Percentiles rank a stretch among this genome's conserved stretches.
Evolutionary conservation across 768 basidiomycete species (phyloP).

Genomic region (Stropharia rugosoannulata): DNA sequence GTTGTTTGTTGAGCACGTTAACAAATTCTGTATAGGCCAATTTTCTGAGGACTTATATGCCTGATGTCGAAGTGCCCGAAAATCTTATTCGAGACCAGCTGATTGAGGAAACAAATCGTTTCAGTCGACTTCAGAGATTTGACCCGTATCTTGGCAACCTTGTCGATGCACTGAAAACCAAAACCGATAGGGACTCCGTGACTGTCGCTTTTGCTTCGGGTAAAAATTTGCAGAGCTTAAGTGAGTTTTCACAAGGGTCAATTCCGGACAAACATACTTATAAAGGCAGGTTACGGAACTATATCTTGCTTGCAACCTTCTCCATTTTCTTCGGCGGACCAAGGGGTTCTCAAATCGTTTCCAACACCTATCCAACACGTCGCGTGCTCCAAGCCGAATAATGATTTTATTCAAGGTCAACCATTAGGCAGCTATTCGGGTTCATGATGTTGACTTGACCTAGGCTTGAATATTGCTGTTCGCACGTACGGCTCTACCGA

Average conservation of each 20-base stretch:
- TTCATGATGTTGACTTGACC: background rate
- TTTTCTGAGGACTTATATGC: conserved; percentile 68
- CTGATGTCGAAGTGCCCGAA: conserved; percentile 73
- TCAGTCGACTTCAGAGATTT: conserved; percentile 37
- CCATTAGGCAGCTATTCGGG: background rate
- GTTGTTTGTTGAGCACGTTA: background rate
- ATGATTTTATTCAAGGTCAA: conserved; percentile 6
- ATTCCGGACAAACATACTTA: background rate
- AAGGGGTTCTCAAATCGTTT: conserved; percentile 44
- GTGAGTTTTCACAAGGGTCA: conserved; percentile 37
- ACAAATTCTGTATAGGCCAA: conserved; percentile 47
- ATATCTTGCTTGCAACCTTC: conserved; percentile 27
- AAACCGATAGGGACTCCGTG: conserved; percentile 22
- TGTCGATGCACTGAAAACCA: conserved; percentile 38
- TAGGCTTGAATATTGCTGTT: conserved; percentile 22
- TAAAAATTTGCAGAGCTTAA: conserved; percentile 54
- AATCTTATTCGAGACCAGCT: conserved; percentile 63
- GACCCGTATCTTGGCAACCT: conserved; percentile 60
- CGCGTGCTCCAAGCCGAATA: conserved; percentile 26
- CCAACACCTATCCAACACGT: conserved; percentile 73
- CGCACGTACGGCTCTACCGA: conserved; percentile 24
- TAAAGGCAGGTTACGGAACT: conserved; percentile 47
- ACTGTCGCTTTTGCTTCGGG: conserved; percentile 65
- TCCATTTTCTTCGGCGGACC: conserved; percentile 36
- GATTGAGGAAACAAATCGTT: conserved; percentile 38